Percentiles rank a stretch among this genome's conserved stretches.
These are phyloP conservation scores for Aristolochia fimbriata DNA, from an alignment of 164 flowering plant genomes.

Conservation along the genomic window DNA sequence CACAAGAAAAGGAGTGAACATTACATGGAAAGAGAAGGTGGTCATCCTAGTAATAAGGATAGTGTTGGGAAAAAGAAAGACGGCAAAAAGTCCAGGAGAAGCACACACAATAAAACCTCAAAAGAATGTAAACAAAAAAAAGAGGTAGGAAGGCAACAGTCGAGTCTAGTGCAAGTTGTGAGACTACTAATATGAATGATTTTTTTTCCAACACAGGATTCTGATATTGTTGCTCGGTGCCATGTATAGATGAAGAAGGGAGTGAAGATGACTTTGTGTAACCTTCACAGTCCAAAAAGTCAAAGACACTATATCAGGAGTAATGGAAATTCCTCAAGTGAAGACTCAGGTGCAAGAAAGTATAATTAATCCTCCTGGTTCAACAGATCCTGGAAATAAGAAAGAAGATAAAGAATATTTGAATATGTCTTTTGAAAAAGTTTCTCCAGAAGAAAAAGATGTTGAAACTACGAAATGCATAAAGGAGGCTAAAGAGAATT, in stretches of 20 bases:
- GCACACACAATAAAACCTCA: constrained; percentile 4
- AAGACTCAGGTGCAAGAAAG: not conserved
- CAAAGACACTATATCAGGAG: constrained; percentile 14
- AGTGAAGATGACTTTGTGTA: constrained; percentile 30
- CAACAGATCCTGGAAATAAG: not conserved
- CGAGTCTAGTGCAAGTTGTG: constrained; percentile 43
- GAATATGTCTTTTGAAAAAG: constrained; percentile 10
- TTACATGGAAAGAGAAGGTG: constrained; percentile 35
- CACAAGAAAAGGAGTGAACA: constrained; percentile 24
- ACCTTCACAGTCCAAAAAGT: constrained; percentile 13
- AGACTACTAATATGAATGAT: constrained; percentile 14
- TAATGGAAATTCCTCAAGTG: constrained; percentile 10
- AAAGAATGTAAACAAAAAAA: constrained; percentile 21
- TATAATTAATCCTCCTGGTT: not conserved
- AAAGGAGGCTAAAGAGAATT: constrained; percentile 2
- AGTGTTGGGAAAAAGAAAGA: no score
- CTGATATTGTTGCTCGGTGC: constrained; percentile 7
- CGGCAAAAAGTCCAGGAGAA: not conserved
- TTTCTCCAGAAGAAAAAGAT: constrained; percentile 10
- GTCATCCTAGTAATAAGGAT: not conserved
- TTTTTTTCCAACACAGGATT: constrained; percentile 4
- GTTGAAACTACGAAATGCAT: constrained; percentile 3
- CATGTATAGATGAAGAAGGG: constrained; percentile 34
- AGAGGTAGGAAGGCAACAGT: constrained; percentile 23
- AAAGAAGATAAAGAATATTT: constrained; percentile 8